phyloP scores from a whole-genome alignment of 108 stramenopile species.

The Stephanodiscus triporus region DNA sequence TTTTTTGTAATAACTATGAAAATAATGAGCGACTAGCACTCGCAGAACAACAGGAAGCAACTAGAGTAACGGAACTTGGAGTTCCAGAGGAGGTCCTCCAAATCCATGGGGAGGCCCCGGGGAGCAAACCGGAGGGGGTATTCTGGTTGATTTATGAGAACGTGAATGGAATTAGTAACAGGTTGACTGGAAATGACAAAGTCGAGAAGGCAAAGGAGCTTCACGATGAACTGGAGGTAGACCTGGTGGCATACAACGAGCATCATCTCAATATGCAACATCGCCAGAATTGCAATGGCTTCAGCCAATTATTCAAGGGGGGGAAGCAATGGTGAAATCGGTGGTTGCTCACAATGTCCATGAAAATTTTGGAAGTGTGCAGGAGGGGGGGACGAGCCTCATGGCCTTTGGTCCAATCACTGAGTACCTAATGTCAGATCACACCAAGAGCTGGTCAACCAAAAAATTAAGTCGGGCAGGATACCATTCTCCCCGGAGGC shows the following conservation, averaged over 20 bases:
- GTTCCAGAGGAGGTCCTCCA: no score
- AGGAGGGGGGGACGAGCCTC: neutral
- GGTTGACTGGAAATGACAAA: neutral
- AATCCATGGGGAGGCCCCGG: no score
- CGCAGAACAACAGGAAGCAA: no score
- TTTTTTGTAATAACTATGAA: no score
- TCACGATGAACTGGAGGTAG: neutral
- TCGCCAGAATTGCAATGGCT: neutral
- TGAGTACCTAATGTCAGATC: neutral
- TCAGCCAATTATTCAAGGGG: neutral
- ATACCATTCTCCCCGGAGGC: constrained; percentile 24
- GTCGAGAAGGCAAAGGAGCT: neutral
- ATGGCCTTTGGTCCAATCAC: neutral
- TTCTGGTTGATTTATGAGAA: no score
- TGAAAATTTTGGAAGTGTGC: neutral
- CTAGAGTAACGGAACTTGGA: no score
- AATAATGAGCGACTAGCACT: no score
- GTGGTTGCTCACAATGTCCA: neutral
- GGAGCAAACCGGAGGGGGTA: no score
- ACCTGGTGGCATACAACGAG: neutral
- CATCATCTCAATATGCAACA: neutral
- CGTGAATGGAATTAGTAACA: neutral
- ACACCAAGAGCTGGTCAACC: neutral
- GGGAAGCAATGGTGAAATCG: neutral
- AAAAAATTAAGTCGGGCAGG: neutral